Conservation (phyloP, 352 stramenopile genomes). For the Pythium guiyangense region DNA sequence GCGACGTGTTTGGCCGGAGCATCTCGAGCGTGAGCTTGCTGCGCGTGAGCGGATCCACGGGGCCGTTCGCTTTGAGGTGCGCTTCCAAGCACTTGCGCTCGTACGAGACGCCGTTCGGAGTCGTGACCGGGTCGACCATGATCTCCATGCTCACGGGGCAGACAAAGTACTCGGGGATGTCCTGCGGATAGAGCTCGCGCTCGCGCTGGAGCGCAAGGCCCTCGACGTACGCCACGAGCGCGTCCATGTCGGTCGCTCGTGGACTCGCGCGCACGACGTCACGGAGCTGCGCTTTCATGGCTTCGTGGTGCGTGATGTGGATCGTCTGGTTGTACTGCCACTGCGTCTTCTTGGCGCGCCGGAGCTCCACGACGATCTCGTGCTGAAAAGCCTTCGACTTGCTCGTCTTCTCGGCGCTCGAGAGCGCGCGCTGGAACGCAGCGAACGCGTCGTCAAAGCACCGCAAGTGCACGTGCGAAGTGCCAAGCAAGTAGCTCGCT, state of each 20-base stretch:
- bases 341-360: slow-evolving; percentile 57
- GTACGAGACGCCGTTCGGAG: slow-evolving; percentile 77
- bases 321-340: slow-evolving; percentile 47
- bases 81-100: slow-evolving; percentile 66
- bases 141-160: slow-evolving; percentile 84
- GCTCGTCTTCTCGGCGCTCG: slow-evolving; percentile 47
- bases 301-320: slow-evolving; percentile 33
- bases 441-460: slow-evolving; percentile 47
- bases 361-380: slow-evolving; percentile 53
- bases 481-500: slow-evolving; percentile 68
- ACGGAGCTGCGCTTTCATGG: slow-evolving; percentile 33
- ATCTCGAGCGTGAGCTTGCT: slow-evolving; percentile 60
- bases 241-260: slow-evolving; percentile 17
- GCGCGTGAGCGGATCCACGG: slow-evolving; percentile 68
- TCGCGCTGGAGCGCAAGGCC: slow-evolving; percentile 42
- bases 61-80: slow-evolving; percentile 59
- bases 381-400: slow-evolving; percentile 50
- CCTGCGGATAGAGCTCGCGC: slow-evolving; percentile 38
- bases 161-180: slow-evolving; percentile 73
- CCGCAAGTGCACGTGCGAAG: slow-evolving; percentile 42
- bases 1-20: slow-evolving; percentile 62
- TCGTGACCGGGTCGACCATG: slow-evolving; percentile 74
- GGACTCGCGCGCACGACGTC: slow-evolving; percentile 22
- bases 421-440: slow-evolving; percentile 44
- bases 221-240: slow-evolving; percentile 60